Base-by-base conservation (phyloP, 2,329 filamentous ascomycete genomes). In the Colletotrichum sp. region DNA sequence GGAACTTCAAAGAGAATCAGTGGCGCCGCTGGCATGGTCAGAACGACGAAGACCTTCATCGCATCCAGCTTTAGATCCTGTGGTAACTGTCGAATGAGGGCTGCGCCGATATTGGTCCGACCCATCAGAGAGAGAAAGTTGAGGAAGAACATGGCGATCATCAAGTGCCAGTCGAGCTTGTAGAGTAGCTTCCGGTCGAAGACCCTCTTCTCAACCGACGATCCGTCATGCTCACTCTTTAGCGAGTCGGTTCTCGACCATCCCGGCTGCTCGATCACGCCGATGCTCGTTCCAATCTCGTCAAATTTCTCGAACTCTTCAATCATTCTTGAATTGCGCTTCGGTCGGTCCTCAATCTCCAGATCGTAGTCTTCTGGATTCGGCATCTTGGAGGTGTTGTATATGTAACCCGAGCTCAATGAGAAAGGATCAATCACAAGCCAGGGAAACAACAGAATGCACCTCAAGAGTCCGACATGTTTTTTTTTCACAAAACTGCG, bases 101-200 rank as follows among this genome's bases (percentile, higher is more conserved):
- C 77, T 5, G 79, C 78, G 4, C 78, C 79, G 30, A 80, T 79
- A n/a, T 79, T 80, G n/a, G 79, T 79, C 6, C 79, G 77, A 16
- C 78, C 79, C 72, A 80, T 80, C 21, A 80, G 76, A 7, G 79
- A 80, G 5, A 80, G 61, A 38, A 81, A 81, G 73, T 81, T 81
- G 43, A 81, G 73, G 58, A 81, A 80, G 32, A 81, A 77, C 66
- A 81, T 80, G 2, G 80, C 78, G 3, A 78, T 48, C 34, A 81
- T 77, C 34, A 81, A 58, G 38, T 77, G 75, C 66, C 71, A 43
- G 16, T 77, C 76, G 3, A 85, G 76, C 16, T 75, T 69, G 24
- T 73, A 73, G 3, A 83, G 69, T 16, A 86, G 78, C 76, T 85
- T 84, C 43, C 28, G 28, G 30, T 74, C 65, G 61, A 74, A 74